Conservation (phyloP, 768 basidiomycete genomes). For the Tephrocybe rancida region DNA sequence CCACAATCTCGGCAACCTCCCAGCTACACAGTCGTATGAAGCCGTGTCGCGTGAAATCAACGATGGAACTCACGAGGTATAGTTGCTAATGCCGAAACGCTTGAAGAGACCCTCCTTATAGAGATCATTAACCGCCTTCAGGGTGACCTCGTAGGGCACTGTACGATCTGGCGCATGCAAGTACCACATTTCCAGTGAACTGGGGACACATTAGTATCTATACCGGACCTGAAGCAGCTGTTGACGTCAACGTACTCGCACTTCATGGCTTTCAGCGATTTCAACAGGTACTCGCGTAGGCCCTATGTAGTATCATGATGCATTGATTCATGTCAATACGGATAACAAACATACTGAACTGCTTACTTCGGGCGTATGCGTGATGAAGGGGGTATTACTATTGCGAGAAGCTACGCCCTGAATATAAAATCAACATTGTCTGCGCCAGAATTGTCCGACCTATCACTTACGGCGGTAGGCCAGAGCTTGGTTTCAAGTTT, state of each 20-base stretch:
- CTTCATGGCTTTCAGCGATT: slow-evolving; percentile 47
- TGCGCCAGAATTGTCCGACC: too few relatives aligned
- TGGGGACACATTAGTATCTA: slow-evolving; percentile 19
- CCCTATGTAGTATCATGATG: slow-evolving; percentile 29
- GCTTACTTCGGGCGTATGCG: slow-evolving; percentile 33
- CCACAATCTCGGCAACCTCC: slow-evolving; percentile 65
- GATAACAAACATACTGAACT: too few relatives aligned
- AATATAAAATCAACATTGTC: too few relatives aligned
- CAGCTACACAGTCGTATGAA: slow-evolving; percentile 35
- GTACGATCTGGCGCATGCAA: slow-evolving; percentile 63
- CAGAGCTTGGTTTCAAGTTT: slow-evolving; percentile 63
- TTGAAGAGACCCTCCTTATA: slow-evolving; percentile 62
- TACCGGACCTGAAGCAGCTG: neutral
- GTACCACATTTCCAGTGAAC: slow-evolving; percentile 53
- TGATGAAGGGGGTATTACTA: slow-evolving; percentile 31
- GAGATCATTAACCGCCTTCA: slow-evolving; percentile 54
- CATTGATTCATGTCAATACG: too few relatives aligned
- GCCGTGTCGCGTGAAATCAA: neutral
- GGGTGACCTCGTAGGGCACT: slow-evolving; percentile 57
- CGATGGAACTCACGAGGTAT: slow-evolving; percentile 40
- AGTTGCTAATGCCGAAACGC: slow-evolving; percentile 66
- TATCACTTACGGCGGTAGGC: slow-evolving; percentile 27
- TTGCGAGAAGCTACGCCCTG: slow-evolving; percentile 15
- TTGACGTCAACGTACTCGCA: slow-evolving; percentile 42
- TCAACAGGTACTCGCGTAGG: slow-evolving; percentile 46